Conservation (phyloP, 225 moss, liverwort and hornwort species). For the Physcomitrium patens region DNA sequence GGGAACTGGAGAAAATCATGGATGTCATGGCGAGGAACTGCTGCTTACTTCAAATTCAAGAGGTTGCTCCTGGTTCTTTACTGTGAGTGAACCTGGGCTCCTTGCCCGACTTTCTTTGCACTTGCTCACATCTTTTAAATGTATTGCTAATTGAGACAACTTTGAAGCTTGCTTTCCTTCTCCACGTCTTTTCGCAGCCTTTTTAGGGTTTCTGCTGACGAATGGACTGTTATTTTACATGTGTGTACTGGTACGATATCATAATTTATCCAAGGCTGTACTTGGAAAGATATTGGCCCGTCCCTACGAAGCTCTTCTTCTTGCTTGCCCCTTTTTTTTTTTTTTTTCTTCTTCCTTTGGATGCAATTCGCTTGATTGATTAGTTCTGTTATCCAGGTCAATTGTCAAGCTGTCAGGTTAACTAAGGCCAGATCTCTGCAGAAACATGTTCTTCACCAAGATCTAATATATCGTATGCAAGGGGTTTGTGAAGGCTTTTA, state of each 20-base stretch:
- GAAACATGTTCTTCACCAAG: neutral
- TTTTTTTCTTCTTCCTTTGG: neutral
- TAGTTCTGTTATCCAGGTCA: neutral
- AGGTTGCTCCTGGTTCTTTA: constrained; percentile 57
- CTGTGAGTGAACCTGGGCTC: constrained; percentile 45
- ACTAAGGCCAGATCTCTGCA: neutral
- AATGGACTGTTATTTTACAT: neutral
- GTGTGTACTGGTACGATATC: neutral
- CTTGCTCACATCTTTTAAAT: neutral
- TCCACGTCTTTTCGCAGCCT: constrained; percentile 7
- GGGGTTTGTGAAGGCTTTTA: neutral
- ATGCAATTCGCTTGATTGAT: too few relatives aligned
- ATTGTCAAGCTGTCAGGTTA: neutral
- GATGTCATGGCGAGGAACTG: constrained; percentile 92
- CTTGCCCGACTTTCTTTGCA: constrained; percentile 8
- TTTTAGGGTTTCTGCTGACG: constrained; percentile 8
- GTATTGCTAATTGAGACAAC: neutral
- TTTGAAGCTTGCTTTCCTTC: constrained; percentile 11
- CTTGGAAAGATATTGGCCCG: neutral
- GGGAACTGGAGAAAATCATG: constrained; percentile 89
- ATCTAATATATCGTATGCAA: neutral
- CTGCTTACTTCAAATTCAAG: constrained; percentile 84
- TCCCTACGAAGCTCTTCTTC: neutral
- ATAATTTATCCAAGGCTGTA: neutral
- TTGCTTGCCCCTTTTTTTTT: neutral